phyloP scores from a whole-genome alignment of 108 stramenopile genomes.

The Mayamaea pseudoterrestris region DNA sequence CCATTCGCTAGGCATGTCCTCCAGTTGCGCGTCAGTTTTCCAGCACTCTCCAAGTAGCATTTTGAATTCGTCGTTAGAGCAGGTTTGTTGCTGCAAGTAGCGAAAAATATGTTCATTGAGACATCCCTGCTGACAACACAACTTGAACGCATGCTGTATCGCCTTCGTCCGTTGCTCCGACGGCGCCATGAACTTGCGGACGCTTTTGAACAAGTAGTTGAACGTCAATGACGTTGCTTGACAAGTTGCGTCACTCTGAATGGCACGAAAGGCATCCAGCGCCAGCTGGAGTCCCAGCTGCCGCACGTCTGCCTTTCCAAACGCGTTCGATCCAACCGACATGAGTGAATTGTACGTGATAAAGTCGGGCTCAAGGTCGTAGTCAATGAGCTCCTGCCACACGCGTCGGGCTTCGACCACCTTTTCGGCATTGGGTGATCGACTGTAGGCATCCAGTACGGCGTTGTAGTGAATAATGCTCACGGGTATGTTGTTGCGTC shows the following conservation, averaged over 20 bases:
- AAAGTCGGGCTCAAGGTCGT: constrained; percentile 25
- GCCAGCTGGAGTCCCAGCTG: neutral
- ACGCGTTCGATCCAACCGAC: constrained; percentile 30
- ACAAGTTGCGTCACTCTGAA: neutral
- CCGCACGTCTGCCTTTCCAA: constrained; percentile 9
- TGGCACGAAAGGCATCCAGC: neutral
- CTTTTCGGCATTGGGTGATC: constrained; percentile 28
- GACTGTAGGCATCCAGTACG: constrained; percentile 42
- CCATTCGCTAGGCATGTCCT: no score
- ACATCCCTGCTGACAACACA: neutral
- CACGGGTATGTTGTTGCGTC: constrained; percentile 5
- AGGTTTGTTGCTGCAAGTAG: no score
- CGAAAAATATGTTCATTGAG: neutral
- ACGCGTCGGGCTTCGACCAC: constrained; percentile 27
- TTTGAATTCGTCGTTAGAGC: no score
- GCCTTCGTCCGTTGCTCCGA: no score
- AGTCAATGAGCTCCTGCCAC: constrained; percentile 22
- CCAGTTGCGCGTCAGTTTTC: no score
- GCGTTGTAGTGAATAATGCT: constrained; percentile 53
- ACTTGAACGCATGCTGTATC: neutral
- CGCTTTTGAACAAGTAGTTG: neutral
- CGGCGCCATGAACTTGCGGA: neutral
- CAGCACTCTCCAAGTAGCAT: no score
- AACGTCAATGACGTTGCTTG: neutral
- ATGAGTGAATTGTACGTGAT: constrained; percentile 60